Conservation (phyloP, 768 basidiomycete genomes). For the Pleurotus tuber-regium region DNA sequence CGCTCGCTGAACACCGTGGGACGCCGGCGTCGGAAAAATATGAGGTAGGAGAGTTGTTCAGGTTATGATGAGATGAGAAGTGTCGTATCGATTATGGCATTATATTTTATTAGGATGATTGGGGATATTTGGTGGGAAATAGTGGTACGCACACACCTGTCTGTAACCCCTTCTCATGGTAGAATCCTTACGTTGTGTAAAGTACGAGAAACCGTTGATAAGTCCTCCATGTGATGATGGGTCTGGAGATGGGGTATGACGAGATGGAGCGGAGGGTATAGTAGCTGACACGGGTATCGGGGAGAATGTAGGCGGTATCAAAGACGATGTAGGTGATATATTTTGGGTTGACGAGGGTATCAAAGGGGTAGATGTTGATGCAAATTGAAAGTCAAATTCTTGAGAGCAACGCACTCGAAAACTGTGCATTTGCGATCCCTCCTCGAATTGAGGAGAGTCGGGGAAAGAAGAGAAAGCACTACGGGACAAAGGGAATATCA, state of each 20-base stretch:
- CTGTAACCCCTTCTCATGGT: conserved; percentile 75
- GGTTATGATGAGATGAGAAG: no score
- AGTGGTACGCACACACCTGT: conserved; percentile 48
- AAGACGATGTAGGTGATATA: not conserved
- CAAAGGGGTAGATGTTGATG: not conserved
- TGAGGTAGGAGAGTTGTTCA: no score
- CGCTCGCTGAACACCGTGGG: conserved; percentile 72
- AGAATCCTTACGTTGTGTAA: conserved; percentile 66
- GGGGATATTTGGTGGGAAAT: no score
- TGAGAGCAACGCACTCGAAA: conserved; percentile 80
- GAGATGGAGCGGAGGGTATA: not conserved
- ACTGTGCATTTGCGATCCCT: conserved; percentile 81
- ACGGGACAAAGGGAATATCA: conserved; percentile 12
- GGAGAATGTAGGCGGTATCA: conserved; percentile 1
- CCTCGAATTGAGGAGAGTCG: conserved; percentile 81
- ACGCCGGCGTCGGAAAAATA: no score
- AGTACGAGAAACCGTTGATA: conserved; percentile 76
- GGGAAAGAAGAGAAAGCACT: conserved; percentile 94
- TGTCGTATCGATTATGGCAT: no score
- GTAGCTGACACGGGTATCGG: conserved; percentile 28
- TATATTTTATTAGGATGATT: no score
- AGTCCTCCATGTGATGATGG: conserved; percentile 53
- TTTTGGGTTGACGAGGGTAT: not conserved
- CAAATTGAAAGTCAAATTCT: conserved; percentile 20
- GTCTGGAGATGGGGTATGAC: not conserved